Base-by-base conservation (phyloP, 306 rosid species). In the Mimosa bimucronata region DNA sequence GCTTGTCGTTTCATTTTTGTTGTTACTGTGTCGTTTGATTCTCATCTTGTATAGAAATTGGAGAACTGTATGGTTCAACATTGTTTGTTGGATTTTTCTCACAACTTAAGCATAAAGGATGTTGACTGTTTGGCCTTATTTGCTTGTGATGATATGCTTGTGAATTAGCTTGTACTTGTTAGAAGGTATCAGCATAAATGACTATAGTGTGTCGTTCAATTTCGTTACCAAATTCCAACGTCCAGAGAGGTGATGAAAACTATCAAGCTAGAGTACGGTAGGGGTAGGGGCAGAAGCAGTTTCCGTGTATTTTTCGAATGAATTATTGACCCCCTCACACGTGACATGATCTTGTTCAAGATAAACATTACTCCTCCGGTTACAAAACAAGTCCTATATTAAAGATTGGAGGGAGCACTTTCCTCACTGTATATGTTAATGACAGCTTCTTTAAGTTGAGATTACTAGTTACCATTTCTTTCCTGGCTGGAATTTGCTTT, bases 341-440 rank as follows among this genome's bases (percentile, higher is more conserved):
- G 68, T 12, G 40, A 64, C 11, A 57, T 12, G 40, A 46, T 57
- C 58, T 80, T 46, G 31, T 28, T 80, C 34, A 34, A 18, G 57
- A 46, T 14, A 1, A 61, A 18, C 55, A 73, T 16, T 62, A 46
- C 50, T 34, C 38, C 38, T 34, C 38, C 38, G 38, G 5, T 0
- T 2, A 34, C 2, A 34, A 34, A 34, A 34, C 3, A 3, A 2
- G 1, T 34, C 38, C 1, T 34, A 34, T 34, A 6, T 34, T 34
- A 34, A 34, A 34, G 3, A 34, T 34, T 34, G 38, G 38, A n/a
- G 38, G 38, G 38, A 0, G 5, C 5, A 2, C 38, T 64, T 62
- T 26, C 44, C 53, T 50, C 16, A 45, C 25, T 45, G 0, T 1
- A 40, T 11, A 12, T 15, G 12, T 58, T 10, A 25, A 11, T 9